These are phyloP conservation scores for Adansonia digitata DNA, from an alignment of 345 rosid species.

Conservation along the genomic window DNA sequence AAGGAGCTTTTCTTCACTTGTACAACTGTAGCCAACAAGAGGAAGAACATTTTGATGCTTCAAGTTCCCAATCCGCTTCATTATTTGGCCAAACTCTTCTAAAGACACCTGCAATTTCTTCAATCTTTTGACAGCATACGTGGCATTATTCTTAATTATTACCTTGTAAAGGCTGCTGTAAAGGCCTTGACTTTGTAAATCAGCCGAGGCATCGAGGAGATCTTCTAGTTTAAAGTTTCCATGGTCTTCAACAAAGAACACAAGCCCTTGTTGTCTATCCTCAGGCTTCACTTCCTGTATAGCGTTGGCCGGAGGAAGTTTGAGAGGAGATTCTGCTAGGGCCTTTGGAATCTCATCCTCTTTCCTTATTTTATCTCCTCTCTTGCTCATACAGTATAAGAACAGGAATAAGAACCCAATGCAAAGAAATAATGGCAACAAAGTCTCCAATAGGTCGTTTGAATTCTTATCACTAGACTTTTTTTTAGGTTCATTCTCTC, in stretches of 20 bases:
- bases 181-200: slow-evolving; percentile 34
- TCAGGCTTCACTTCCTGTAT: slow-evolving; percentile 21
- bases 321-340: slow-evolving; percentile 19
- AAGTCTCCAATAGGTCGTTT: background rate
- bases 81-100: slow-evolving; percentile 33
- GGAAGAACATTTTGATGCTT: slow-evolving; percentile 57
- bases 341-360: slow-evolving; percentile 28
- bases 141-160: slow-evolving; percentile 28
- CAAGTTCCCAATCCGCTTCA: slow-evolving; percentile 45
- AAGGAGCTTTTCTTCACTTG: slow-evolving; percentile 45
- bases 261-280: slow-evolving; percentile 33
- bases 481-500: background rate
- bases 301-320: background rate
- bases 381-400: slow-evolving; percentile 19
- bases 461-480: background rate
- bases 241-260: slow-evolving; percentile 41
- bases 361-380: slow-evolving; percentile 12
- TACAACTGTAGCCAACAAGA: slow-evolving; percentile 42
- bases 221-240: slow-evolving; percentile 49
- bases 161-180: slow-evolving; percentile 55
- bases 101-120: slow-evolving; percentile 41
- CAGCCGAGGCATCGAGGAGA: slow-evolving; percentile 56
- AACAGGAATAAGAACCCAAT: slow-evolving; percentile 19
- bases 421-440: slow-evolving; percentile 21
- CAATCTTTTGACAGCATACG: slow-evolving; percentile 53